These are phyloP conservation scores for Linnemannia exigua DNA, from an alignment of 192 early-diverging fungal species.

Conservation along the genomic window DNA sequence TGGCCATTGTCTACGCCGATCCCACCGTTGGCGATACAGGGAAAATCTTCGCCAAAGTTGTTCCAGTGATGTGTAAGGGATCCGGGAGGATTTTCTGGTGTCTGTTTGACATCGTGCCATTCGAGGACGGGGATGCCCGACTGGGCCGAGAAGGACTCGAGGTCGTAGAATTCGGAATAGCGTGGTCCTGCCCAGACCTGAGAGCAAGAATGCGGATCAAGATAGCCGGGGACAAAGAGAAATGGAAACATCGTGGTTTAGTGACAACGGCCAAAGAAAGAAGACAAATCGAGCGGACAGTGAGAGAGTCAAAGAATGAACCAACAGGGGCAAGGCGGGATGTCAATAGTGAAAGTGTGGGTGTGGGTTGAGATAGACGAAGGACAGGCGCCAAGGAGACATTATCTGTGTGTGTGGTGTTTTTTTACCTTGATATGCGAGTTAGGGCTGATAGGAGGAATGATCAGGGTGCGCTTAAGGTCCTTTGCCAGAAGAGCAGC, in stretches of 20 bases:
- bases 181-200: constrained; percentile 37
- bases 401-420: not conserved
- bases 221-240: not conserved
- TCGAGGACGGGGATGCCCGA: constrained; percentile 41
- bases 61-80: constrained; percentile 22
- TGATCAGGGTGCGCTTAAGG: constrained; percentile 45
- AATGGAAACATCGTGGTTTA: not conserved
- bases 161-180: constrained; percentile 53
- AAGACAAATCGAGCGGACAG: not conserved
- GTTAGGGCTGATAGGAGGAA: constrained; percentile 46
- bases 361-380: not conserved
- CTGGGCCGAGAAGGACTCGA: constrained; percentile 21
- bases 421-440: constrained; percentile 56
- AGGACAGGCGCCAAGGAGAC: not conserved
- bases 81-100: constrained; percentile 20
- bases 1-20: constrained; percentile 43
- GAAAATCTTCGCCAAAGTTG: constrained; percentile 33
- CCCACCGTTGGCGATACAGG: constrained; percentile 40
- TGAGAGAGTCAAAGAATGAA: not conserved
- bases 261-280: not conserved
- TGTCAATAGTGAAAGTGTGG: not conserved
- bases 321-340: not conserved
- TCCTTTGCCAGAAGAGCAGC: constrained; percentile 52
- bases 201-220: not conserved
- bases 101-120: constrained; percentile 56